These are phyloP conservation scores for Metschnikowia proteae DNA, from an alignment of 805 yeast genomes.

Conservation along the genomic window DNA sequence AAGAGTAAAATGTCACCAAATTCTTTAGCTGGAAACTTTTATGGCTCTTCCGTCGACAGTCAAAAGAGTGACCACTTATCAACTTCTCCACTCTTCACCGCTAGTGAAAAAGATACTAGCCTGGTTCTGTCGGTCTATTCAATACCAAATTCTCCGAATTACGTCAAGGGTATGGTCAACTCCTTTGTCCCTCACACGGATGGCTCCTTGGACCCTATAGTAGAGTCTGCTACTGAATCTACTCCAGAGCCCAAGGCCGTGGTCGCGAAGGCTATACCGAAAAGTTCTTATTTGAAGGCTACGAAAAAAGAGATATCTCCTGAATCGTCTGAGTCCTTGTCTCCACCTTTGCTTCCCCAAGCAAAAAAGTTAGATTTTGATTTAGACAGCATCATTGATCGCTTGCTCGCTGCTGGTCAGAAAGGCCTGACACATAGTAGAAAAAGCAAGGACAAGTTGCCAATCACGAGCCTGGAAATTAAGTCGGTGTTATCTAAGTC, in stretches of 20 bases:
- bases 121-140: constrained; percentile 38
- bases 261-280: constrained; percentile 6
- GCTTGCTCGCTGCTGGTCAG: constrained; percentile 50
- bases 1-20: constrained; percentile 5
- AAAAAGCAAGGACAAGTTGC: constrained; percentile 43
- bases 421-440: constrained; percentile 16
- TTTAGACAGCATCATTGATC: constrained; percentile 61
- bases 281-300: constrained; percentile 5
- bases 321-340: constrained; percentile 17
- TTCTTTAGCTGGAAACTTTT: constrained; percentile 6
- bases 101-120: constrained; percentile 30
- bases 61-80: constrained; percentile 32
- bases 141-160: constrained; percentile 13
- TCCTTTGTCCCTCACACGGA: constrained; percentile 8
- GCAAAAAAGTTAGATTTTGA: constrained; percentile 37
- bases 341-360: constrained; percentile 22
- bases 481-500: constrained; percentile 55
- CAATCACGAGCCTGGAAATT: constrained; percentile 50
- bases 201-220: constrained; percentile 20
- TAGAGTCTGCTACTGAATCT: constrained; percentile 20
- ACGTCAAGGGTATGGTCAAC: constrained; percentile 4
- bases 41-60: constrained; percentile 42
- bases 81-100: constrained; percentile 36
- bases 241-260: constrained; percentile 16
- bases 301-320: not conserved